These are phyloP conservation scores for Actinomortierella ambigua DNA, from an alignment of 371 early-diverging fungal genomes.

Conservation along the genomic window DNA sequence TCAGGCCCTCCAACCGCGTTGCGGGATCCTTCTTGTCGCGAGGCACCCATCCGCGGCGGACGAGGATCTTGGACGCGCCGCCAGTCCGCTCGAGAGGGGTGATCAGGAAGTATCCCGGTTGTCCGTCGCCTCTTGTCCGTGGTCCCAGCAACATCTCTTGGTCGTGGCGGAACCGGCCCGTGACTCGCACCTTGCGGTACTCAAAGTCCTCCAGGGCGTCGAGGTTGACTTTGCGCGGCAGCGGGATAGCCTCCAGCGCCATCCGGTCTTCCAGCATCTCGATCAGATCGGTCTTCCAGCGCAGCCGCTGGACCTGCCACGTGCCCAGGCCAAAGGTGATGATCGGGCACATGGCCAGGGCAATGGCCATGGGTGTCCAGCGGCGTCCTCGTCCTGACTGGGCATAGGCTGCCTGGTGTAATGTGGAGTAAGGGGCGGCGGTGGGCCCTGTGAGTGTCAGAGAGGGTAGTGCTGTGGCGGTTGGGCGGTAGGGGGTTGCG, in stretches of 20 bases:
- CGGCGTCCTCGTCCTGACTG: constrained; percentile 23
- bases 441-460: neutral
- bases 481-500: no score
- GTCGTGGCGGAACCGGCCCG: constrained; percentile 74
- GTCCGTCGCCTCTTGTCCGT: constrained; percentile 73
- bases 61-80: constrained; percentile 75
- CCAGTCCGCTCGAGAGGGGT: constrained; percentile 85
- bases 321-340: constrained; percentile 84
- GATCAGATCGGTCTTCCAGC: constrained; percentile 88
- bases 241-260: constrained; percentile 65
- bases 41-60: constrained; percentile 91
- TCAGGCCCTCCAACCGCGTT: constrained; percentile 61
- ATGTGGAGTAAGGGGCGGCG: constrained; percentile 10
- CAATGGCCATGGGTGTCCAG: constrained; percentile 49
- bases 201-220: constrained; percentile 66
- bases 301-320: constrained; percentile 91
- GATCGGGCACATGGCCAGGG: constrained; percentile 70
- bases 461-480: no score
- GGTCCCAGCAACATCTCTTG: constrained; percentile 84
- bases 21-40: constrained; percentile 66
- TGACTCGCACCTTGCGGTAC: constrained; percentile 72
- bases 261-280: constrained; percentile 71
- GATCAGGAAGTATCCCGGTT: constrained; percentile 80
- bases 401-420: constrained; percentile 26
- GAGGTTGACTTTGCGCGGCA: constrained; percentile 68